These are phyloP conservation scores for Sanguinoderma infundibulare DNA, from an alignment of 1,284 basidiomycete genomes.

Conservation along the genomic window DNA sequence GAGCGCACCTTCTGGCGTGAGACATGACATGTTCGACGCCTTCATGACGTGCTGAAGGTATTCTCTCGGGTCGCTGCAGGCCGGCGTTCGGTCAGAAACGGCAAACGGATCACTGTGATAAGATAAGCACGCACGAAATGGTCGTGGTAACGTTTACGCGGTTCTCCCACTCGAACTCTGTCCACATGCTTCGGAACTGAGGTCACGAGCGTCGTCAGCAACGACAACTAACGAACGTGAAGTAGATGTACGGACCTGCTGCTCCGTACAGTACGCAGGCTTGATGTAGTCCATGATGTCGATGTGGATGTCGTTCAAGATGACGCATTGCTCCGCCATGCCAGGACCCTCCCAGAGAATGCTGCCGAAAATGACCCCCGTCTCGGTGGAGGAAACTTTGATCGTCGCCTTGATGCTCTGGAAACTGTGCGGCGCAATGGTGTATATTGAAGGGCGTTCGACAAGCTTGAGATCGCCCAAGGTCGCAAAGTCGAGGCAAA, in stretches of 20 bases:
- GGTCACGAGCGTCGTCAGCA: conserved; percentile 11
- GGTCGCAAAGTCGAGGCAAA: conserved; percentile 97
- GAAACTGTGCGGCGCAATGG: conserved; percentile 95
- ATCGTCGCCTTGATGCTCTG: conserved; percentile 99
- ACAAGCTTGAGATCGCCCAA: conserved; percentile 97
- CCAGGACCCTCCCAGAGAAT: conserved; percentile 96
- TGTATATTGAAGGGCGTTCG: conserved; percentile 92
- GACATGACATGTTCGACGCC: conserved; percentile 93
- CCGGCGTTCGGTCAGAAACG: conserved; percentile 14
- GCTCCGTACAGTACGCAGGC: conserved; percentile 94
- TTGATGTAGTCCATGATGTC: conserved; percentile 99
- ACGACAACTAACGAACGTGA: background rate
- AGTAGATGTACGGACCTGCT: conserved; percentile 66
- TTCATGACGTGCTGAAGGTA: conserved; percentile 93
- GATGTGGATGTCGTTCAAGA: conserved; percentile 97
- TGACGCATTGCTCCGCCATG: conserved; percentile 86
- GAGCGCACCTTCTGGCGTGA: conserved; percentile 92
- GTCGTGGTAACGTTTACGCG: conserved; percentile 90
- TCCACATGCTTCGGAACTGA: conserved; percentile 97
- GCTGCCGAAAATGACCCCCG: conserved; percentile 97
- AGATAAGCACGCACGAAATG: conserved; percentile 61
- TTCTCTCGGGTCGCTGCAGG: conserved; percentile 70
- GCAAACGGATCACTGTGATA: background rate
- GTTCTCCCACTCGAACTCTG: conserved; percentile 99
- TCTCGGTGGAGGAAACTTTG: conserved; percentile 97